Evolutionary conservation across 1,284 basidiomycete species (phyloP), one percentile per base, ranked within the genome.

Genomic region (Heterobasidion parviporum): DNA sequence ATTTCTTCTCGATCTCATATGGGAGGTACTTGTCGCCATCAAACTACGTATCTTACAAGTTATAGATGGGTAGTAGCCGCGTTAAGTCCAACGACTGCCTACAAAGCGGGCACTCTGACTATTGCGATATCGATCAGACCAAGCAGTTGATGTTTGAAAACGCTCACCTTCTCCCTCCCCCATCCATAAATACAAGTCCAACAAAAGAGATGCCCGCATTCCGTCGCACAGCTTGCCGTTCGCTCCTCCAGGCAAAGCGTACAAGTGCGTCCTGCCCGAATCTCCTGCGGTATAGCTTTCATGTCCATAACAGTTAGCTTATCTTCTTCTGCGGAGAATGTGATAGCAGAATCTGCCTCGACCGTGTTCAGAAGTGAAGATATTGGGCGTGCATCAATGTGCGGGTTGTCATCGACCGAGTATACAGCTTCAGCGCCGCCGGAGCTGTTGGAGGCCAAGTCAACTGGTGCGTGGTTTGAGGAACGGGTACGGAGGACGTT

Each of bases 131-230:
- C 16, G 10, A 26, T 54, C 38, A 59, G 50, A 56, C 35, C 36
- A 14, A 18, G 34, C 14, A 50, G 53, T 50, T 50, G 36, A 34
- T 26, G 6, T 26, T 26, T 5, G 26, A 26, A 26, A 14, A 18
- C 34, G 57, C 72, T 56, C 57, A 84, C 84, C 82, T 95, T 97
- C 70, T 97, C 94, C 65, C 89, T 75, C 8, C 85, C 83, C 94
- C 94, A 91, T 51, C 89, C 83, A 50, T 88, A 81, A 53, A 97
- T 91, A 68, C 94, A 98, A 59, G 78, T 83, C 94, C 94, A 98
- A 67, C 93, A 95, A 70, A 96, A 97, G 49, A 96, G 70, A 72
- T 97, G 94, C 0, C 94, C 94, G 64, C 94, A 97, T 67, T 96
- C 94, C 0, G 94, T 97, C 32, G 91, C 86, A 62, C 88, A 89